phyloP scores from a whole-genome alignment of 495 filamentous ascomycete genomes.

The Penicillium samsonianum region DNA sequence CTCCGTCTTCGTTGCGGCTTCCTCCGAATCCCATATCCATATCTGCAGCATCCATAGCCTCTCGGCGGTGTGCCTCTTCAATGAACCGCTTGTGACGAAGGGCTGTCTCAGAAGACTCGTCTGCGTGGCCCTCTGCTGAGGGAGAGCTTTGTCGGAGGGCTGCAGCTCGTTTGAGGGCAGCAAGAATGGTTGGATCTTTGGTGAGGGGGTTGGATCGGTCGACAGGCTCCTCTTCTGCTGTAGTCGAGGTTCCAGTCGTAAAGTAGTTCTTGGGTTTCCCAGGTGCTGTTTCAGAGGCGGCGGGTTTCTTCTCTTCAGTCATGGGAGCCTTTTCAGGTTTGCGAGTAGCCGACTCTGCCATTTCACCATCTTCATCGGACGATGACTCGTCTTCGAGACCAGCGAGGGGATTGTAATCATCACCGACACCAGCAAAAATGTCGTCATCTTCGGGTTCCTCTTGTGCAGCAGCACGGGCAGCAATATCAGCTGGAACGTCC shows the following conservation, averaged over 20 bases:
- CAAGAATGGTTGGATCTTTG: constrained; percentile 75
- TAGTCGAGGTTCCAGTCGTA: constrained; percentile 27
- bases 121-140: constrained; percentile 35
- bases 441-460: constrained; percentile 53
- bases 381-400: constrained; percentile 59
- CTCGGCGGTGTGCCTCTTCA: constrained; percentile 53
- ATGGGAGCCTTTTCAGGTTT: constrained; percentile 28
- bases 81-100: constrained; percentile 74
- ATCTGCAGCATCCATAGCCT: constrained; percentile 84
- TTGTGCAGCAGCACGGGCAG: constrained; percentile 35
- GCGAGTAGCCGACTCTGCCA: constrained; percentile 7
- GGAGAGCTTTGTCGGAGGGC: constrained; percentile 58
- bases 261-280: constrained; percentile 46
- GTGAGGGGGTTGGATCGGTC: constrained; percentile 58
- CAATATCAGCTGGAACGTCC: constrained; percentile 66
- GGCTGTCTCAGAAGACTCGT: constrained; percentile 52
- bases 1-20: constrained; percentile 77
- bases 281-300: constrained; percentile 18
- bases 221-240: constrained; percentile 42
- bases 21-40: constrained; percentile 93
- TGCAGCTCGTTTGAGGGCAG: constrained; percentile 82
- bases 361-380: constrained; percentile 51
- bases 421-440: constrained; percentile 87
- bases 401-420: constrained; percentile 86
- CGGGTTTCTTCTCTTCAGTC: constrained; percentile 9